Evolutionary conservation across 345 rosid genomes (phyloP).

Genomic region (Citrus medica): DNA sequence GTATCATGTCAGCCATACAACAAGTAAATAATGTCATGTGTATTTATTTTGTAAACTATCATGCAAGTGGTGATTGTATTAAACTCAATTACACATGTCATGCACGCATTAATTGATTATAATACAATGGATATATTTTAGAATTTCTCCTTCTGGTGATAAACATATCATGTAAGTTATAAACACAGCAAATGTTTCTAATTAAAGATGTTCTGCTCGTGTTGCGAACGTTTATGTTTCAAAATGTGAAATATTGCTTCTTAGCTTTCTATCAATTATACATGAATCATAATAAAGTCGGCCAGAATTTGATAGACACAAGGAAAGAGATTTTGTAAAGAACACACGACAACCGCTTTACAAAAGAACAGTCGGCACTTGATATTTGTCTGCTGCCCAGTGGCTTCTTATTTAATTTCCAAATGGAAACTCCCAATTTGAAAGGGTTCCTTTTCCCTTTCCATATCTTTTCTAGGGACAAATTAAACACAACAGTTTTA

Average conservation of each 20-base stretch:
- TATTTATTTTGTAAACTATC: too few relatives aligned
- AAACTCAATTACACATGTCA: too few relatives aligned
- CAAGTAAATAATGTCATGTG: too few relatives aligned
- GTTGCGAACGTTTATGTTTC: too few relatives aligned
- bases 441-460: background rate
- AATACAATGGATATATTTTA: too few relatives aligned
- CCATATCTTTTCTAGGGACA: background rate
- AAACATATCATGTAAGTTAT: too few relatives aligned
- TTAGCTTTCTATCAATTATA: background rate
- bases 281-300: background rate
- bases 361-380: background rate
- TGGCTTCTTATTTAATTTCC: background rate
- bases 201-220: too few relatives aligned
- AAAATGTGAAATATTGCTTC: background rate
- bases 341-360: constrained; percentile 13
- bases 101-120: too few relatives aligned
- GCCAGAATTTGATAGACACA: background rate
- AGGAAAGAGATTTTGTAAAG: background rate
- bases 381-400: constrained; percentile 9
- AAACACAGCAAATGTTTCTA: too few relatives aligned
- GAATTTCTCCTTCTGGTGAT: too few relatives aligned
- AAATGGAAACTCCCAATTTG: background rate
- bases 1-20: too few relatives aligned
- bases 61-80: too few relatives aligned
- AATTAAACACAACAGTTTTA: background rate